These are phyloP conservation scores for Infundibulicybe gibba DNA, from an alignment of 768 basidiomycete species.

Conservation along the genomic window DNA sequence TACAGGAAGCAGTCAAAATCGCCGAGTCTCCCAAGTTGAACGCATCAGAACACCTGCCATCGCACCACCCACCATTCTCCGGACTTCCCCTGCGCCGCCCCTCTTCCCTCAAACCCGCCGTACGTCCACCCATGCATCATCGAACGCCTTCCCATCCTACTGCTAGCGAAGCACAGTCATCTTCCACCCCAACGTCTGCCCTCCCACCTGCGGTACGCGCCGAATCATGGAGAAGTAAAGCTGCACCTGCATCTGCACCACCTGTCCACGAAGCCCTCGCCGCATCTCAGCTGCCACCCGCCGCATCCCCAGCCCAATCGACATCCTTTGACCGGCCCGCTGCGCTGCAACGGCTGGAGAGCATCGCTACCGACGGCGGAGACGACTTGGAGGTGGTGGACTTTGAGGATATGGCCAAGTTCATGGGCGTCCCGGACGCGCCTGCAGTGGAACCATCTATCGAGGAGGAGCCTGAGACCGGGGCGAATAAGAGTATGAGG, in stretches of 20 bases:
- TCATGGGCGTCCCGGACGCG: conserved; percentile 43
- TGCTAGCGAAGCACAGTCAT: conserved; percentile 3
- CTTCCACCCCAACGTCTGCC: neutral
- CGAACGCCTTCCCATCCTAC: conserved; percentile 20
- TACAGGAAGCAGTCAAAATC: conserved; percentile 42
- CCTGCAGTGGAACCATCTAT: conserved; percentile 13
- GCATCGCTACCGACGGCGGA: conserved; percentile 41
- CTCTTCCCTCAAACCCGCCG: conserved; percentile 28
- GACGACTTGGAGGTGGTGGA: conserved; percentile 79
- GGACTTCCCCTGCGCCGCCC: conserved; percentile 20
- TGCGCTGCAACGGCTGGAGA: conserved; percentile 38
- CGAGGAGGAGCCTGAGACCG: conserved; percentile 14
- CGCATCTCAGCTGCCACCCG: conserved; percentile 1
- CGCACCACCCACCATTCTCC: too few relatives aligned
- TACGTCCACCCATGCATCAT: conserved; percentile 20
- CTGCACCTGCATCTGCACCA: conserved; percentile 27
- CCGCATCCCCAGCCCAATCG: conserved; percentile 24
- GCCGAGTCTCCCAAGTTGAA: conserved; percentile 5
- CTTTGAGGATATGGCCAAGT: conserved; percentile 72
- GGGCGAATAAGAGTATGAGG: neutral
- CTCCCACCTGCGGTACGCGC: conserved; percentile 33
- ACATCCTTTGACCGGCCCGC: conserved; percentile 25
- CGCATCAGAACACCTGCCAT: neutral
- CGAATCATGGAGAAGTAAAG: conserved; percentile 68
- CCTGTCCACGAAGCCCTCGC: conserved; percentile 7